Base-by-base conservation (phyloP, 1,284 basidiomycete genomes). In the Apiotrichum gracile region DNA sequence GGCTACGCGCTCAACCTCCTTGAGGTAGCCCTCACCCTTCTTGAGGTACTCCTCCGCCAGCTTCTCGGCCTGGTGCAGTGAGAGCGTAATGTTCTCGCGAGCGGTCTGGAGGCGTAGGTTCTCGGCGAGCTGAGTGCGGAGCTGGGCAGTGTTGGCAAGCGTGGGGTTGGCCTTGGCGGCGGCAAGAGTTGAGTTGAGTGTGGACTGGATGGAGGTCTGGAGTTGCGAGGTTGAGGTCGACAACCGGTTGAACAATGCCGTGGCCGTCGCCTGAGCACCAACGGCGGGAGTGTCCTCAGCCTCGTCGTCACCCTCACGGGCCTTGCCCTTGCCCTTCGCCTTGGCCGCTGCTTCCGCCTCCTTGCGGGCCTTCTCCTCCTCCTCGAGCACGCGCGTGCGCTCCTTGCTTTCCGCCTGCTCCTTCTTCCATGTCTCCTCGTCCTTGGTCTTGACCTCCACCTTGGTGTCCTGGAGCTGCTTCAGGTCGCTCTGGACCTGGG, bases 401-500 rank as follows among this genome's bases (percentile, higher is more conserved):
- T 59, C 52, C 45, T 56, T 42, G 47, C 61, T 61, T 22, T 62
- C 57, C 41, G 63, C 62, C 57, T 64, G 57, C 40, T 67, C 64
- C 16, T 59, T 56, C 42, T 60, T 60, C 52, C 62, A 52, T 46
- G 61, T 58, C 26, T 60, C 63, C n/a, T 62, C 39, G n/a, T 67
- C 63, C 47, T 73, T 73, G 35, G 61, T 54, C 8, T 64, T 61
- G 7, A 74, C 67, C 48, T 74, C 73, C 17, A 73, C 67, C 45
- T 70, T 74, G 52, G 62, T 66, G 17, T 60, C 72, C 50, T 59
- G 70, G 14, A 70, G 71, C 29, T 66, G 70, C 48, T 78, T 82
- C 46, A 91, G 69, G 71, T 89, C 88, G 56, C 83, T 84, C 77
- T 92, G 88, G 31, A 88, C 88, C 67, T 91, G 88, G 5, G 80